phyloP scores from a whole-genome alignment of 345 rosid species.

The Dipteronia dyeriana region DNA sequence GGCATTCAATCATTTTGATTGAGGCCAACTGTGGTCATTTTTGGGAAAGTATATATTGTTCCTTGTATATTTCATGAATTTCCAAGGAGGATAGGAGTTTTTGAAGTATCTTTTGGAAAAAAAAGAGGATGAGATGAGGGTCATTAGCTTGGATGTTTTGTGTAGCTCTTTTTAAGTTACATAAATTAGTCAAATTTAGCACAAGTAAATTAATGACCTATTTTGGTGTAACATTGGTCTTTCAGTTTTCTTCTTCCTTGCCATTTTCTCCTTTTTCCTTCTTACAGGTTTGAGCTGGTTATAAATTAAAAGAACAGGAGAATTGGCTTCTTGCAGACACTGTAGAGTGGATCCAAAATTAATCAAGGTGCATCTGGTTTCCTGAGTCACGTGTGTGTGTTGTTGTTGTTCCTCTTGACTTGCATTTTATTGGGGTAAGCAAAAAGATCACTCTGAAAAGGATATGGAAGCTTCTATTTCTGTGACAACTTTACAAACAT shows the following conservation, averaged over 20 bases:
- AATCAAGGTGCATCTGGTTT: background rate
- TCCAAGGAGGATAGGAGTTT: conserved; percentile 37
- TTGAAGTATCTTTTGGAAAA: conserved; percentile 23
- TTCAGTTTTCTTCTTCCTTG: background rate
- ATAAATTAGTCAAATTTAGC: conserved; percentile 35
- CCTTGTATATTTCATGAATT: conserved; percentile 42
- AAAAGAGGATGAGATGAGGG: conserved; percentile 18
- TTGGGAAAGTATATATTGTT: conserved; percentile 41
- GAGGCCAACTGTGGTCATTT: conserved; percentile 35
- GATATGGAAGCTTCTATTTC: conserved; percentile 20
- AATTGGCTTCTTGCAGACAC: conserved; percentile 4
- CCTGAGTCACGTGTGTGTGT: conserved; percentile 8
- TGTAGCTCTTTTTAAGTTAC: conserved; percentile 21
- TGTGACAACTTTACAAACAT: background rate
- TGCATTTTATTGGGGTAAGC: conserved; percentile 22
- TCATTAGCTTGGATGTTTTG: conserved; percentile 28
- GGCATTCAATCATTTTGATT: conserved; percentile 23
- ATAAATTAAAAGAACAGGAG: conserved; percentile 8
- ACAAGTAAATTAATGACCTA: conserved; percentile 15
- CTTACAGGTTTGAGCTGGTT: conserved; percentile 22
- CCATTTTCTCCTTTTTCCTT: background rate
- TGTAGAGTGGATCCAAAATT: background rate
- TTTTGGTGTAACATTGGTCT: conserved; percentile 5
- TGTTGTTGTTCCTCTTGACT: conserved; percentile 11
- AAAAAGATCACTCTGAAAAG: conserved; percentile 28